Percentiles rank a stretch among this genome's conserved stretches.
phyloP scores from a whole-genome alignment of 495 filamentous ascomycete species.

The Xanthoparmelia taractica region DNA sequence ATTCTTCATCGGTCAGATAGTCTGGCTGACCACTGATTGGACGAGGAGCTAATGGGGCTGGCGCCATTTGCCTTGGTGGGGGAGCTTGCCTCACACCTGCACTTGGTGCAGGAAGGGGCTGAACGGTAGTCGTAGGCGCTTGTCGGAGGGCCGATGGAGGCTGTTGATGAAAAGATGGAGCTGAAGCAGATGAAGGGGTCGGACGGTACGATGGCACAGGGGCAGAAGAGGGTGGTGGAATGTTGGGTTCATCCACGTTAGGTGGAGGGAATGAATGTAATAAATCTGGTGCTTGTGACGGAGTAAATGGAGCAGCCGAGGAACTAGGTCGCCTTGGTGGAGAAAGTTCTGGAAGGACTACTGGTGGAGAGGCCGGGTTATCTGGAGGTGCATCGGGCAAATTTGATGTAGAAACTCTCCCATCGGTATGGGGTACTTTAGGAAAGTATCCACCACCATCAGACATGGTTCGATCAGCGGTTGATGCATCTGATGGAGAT shows the following conservation, averaged over 20 bases:
- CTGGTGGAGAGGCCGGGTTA: constrained; percentile 19
- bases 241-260: constrained; percentile 18
- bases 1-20: constrained; percentile 55
- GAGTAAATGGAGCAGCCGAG: constrained; percentile 19
- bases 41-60: not conserved
- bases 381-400: constrained; percentile 16
- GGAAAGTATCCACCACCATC: constrained; percentile 50
- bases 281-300: constrained; percentile 25
- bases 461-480: constrained; percentile 31
- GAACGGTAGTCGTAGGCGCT: constrained; percentile 24
- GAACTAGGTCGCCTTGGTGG: constrained; percentile 19
- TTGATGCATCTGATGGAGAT: constrained; percentile 33
- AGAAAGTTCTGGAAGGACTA: constrained; percentile 37
- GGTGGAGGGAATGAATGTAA: constrained; percentile 46
- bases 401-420: not conserved
- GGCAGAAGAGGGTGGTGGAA: not conserved
- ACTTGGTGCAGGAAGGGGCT: constrained; percentile 3
- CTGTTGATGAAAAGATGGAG: constrained; percentile 19
- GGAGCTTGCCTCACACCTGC: not conserved
- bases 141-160: constrained; percentile 26
- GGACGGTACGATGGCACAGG: constrained; percentile 20
- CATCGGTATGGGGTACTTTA: constrained; percentile 28
- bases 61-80: constrained; percentile 1
- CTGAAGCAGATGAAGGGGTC: constrained; percentile 23
- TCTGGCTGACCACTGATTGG: constrained; percentile 14